phyloP scores from a whole-genome alignment of 192 early-diverging fungal genomes.

The Coemansia sp. region DNA sequence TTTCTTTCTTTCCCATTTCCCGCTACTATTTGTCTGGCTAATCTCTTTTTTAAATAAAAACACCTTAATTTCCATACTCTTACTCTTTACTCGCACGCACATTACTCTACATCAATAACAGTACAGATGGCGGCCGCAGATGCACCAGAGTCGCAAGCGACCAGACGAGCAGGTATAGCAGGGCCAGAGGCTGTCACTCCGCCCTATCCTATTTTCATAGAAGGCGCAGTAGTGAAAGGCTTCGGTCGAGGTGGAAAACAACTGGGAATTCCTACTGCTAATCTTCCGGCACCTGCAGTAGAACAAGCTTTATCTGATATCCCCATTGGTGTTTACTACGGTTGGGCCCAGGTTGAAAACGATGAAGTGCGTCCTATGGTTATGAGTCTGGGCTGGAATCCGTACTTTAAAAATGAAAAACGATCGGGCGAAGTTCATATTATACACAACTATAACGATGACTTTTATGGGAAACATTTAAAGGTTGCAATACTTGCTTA shows the following conservation, averaged over 20 bases:
- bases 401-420: constrained; percentile 96
- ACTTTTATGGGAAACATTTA: constrained; percentile 90
- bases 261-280: constrained; percentile 97
- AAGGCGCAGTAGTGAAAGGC: constrained; percentile 81
- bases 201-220: constrained; percentile 78
- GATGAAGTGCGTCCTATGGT: constrained; percentile 88
- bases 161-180: constrained; percentile 42
- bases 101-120: not conserved
- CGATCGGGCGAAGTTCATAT: constrained; percentile 97
- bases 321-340: constrained; percentile 91
- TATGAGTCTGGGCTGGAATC: constrained; percentile 99
- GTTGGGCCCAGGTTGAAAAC: constrained; percentile 79
- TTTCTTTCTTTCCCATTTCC: no score
- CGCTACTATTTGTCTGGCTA: no score
- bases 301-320: constrained; percentile 61
- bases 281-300: constrained; percentile 79
- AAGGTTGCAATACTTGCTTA: constrained; percentile 83
- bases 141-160: not conserved
- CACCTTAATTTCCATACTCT: no score
- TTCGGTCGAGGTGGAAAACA: constrained; percentile 97
- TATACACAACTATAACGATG: constrained; percentile 77
- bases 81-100: no score
- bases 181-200: constrained; percentile 52
- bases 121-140: not conserved
- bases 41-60: no score